Conservation (phyloP, 768 basidiomycete genomes). For the Hydnum rufescens region DNA sequence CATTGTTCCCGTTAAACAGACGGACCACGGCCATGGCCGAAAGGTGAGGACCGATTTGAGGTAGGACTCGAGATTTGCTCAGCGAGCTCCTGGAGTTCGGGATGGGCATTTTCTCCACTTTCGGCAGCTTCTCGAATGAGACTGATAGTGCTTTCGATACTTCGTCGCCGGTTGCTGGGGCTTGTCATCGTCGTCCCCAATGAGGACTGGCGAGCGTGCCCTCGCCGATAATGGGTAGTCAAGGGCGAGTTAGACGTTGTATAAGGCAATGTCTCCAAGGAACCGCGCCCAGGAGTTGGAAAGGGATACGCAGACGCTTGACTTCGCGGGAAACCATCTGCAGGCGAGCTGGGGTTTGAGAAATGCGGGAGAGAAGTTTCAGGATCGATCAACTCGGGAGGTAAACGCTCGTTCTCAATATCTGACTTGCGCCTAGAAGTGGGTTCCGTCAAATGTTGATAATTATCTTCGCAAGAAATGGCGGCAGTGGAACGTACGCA, state of each 20-base stretch:
- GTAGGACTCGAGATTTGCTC: slow-evolving; percentile 7
- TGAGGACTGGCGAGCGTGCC: slow-evolving; percentile 59
- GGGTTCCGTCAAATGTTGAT: background rate
- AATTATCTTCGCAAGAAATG: background rate
- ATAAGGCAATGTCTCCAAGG: slow-evolving; percentile 17
- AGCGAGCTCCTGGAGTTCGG: slow-evolving; percentile 15
- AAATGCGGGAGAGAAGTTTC: slow-evolving; percentile 44
- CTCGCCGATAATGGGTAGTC: slow-evolving; percentile 37
- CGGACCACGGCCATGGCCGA: too few relatives aligned
- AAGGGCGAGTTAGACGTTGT: slow-evolving; percentile 18
- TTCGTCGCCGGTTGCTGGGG: slow-evolving; percentile 79
- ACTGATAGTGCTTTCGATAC: slow-evolving; percentile 87
- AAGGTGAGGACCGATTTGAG: too few relatives aligned
- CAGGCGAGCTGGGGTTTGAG: slow-evolving; percentile 35
- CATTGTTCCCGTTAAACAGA: too few relatives aligned
- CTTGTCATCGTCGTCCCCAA: slow-evolving; percentile 90
- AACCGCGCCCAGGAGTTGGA: slow-evolving; percentile 19
- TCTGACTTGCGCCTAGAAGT: slow-evolving; percentile 70
- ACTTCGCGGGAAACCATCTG: slow-evolving; percentile 13
- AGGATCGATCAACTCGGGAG: slow-evolving; percentile 77
- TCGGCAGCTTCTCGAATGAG: slow-evolving; percentile 88
- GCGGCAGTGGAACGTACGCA: slow-evolving; percentile 41
- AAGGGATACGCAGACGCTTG: slow-evolving; percentile 17
- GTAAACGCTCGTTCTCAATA: slow-evolving; percentile 97
- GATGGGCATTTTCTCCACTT: slow-evolving; percentile 25